Percentiles rank a stretch among this genome's conserved stretches.
Conservation (phyloP, 1,284 basidiomycete species). For the Cutaneotrichosporon sp. region DNA sequence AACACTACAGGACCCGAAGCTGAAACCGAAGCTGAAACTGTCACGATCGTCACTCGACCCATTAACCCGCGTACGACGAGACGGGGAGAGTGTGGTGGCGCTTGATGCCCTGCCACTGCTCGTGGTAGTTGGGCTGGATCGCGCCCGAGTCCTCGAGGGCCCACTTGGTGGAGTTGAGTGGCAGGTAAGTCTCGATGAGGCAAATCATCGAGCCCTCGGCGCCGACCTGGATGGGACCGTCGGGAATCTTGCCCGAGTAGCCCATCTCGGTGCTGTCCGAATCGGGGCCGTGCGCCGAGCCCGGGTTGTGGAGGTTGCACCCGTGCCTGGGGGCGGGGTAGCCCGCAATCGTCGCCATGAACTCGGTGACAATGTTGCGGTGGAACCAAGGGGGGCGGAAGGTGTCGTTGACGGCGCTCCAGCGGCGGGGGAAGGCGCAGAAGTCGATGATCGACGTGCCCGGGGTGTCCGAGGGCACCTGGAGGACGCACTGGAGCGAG, state of each 20-base stretch:
- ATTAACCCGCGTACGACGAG: slow-evolving; percentile 2
- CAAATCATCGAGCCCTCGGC: slow-evolving; percentile 6
- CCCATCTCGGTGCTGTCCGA: slow-evolving; percentile 14
- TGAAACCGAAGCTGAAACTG: too few species aligned
- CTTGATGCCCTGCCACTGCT: slow-evolving; percentile 20
- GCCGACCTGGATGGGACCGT: slow-evolving; percentile 9
- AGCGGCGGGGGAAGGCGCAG: slow-evolving; percentile 27
- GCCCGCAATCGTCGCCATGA: slow-evolving; percentile 24
- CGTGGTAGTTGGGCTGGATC: slow-evolving; percentile 34
- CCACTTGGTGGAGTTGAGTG: slow-evolving; percentile 14
- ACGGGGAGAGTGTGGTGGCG: slow-evolving; percentile 14
- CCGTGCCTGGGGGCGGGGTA: slow-evolving; percentile 26
- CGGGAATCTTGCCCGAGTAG: slow-evolving; percentile 13
- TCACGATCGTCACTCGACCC: too few species aligned
- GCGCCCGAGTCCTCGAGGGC: slow-evolving; percentile 33
- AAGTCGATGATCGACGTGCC: slow-evolving; percentile 57
- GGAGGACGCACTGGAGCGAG: slow-evolving; percentile 40
- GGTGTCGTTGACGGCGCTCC: slow-evolving; percentile 48
- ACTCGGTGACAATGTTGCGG: slow-evolving; percentile 58
- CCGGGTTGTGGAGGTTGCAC: slow-evolving; percentile 37
- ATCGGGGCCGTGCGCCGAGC: slow-evolving; percentile 39
- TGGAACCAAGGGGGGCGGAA: slow-evolving; percentile 60
- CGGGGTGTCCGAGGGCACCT: slow-evolving; percentile 57
- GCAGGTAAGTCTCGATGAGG: slow-evolving; percentile 14
- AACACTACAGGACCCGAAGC: too few species aligned